Percentiles rank a stretch among this genome's conserved stretches.
Evolutionary conservation across 1,284 basidiomycete genomes (phyloP).

Genomic region (Volvariella surrecta): DNA sequence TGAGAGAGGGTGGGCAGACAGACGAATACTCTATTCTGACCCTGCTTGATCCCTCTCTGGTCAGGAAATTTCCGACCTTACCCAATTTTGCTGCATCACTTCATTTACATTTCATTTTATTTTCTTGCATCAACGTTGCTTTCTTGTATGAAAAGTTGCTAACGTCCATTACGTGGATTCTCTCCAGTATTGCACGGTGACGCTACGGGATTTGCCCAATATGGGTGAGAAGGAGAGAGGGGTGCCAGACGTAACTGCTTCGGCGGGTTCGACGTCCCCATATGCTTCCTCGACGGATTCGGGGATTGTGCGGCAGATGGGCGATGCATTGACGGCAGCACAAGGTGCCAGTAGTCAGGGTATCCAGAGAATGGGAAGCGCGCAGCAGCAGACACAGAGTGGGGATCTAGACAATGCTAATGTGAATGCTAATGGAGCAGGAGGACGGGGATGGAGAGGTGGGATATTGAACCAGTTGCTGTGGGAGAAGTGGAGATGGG

Average conservation of each 20-base stretch:
- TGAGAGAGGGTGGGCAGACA: no score
- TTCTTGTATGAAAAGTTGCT: no score
- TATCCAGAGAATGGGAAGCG: background rate
- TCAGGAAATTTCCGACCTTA: no score
- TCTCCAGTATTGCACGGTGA: conserved; percentile 57
- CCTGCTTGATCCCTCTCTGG: no score
- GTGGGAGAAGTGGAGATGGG: conserved; percentile 81
- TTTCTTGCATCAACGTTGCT: no score
- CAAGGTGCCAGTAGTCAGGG: background rate
- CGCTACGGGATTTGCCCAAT: conserved; percentile 71
- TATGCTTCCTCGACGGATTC: conserved; percentile 6
- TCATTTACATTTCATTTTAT: background rate
- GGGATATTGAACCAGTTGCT: conserved; percentile 37
- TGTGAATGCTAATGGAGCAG: conserved; percentile 12
- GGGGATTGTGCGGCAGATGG: background rate
- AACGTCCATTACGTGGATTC: no score
- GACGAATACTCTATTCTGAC: no score
- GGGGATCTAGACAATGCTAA: background rate
- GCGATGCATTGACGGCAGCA: background rate
- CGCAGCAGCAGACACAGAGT: background rate
- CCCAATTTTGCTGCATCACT: no score
- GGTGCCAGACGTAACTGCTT: conserved; percentile 24
- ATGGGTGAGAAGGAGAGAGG: conserved; percentile 77
- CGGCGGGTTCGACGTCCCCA: conserved; percentile 15
- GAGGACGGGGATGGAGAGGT: conserved; percentile 34